Evolutionary conservation across 495 filamentous ascomycete species (phyloP).

Genomic region (Viridothelium virens): DNA sequence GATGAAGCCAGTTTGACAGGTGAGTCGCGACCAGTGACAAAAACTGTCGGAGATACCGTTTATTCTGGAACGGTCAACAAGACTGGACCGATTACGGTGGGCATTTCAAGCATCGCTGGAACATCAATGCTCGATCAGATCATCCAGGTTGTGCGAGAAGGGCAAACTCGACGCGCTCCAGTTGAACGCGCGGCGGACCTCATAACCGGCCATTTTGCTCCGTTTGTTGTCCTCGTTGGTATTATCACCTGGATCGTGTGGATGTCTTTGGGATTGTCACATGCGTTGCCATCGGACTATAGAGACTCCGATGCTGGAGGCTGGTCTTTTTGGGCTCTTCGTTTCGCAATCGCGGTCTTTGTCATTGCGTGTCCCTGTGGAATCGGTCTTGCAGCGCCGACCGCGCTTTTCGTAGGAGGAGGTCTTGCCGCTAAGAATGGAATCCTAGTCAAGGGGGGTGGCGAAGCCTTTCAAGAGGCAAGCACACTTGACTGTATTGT

Average conservation of each 20-base stretch:
- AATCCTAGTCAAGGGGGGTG: slow-evolving; percentile 90
- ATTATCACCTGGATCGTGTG: slow-evolving; percentile 78
- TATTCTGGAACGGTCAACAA: slow-evolving; percentile 85
- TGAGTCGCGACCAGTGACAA: slow-evolving; percentile 71
- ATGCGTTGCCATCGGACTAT: slow-evolving; percentile 57
- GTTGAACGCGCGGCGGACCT: slow-evolving; percentile 79
- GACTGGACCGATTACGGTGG: slow-evolving; percentile 58
- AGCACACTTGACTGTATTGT: slow-evolving; percentile 78
- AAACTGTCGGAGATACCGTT: slow-evolving; percentile 61
- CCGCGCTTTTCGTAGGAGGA: slow-evolving; percentile 84
- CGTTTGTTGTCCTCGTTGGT: slow-evolving; percentile 71
- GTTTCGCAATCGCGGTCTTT: slow-evolving; percentile 92
- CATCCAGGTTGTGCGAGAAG: slow-evolving; percentile 81
- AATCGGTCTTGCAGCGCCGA: slow-evolving; percentile 84
- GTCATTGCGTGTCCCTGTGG: slow-evolving; percentile 94
- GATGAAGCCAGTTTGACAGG: slow-evolving; percentile 89
- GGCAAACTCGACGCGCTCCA: slow-evolving; percentile 78
- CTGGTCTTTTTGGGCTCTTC: slow-evolving; percentile 79
- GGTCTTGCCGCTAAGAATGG: slow-evolving; percentile 82
- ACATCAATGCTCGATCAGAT: slow-evolving; percentile 89
- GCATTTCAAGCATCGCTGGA: slow-evolving; percentile 62
- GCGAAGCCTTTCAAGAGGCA: slow-evolving; percentile 92
- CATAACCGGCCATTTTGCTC: slow-evolving; percentile 84
- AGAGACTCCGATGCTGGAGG: slow-evolving; percentile 60
- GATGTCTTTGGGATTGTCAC: slow-evolving; percentile 66